Percentiles rank a stretch among this genome's conserved stretches.
Evolutionary conservation across 2,329 filamentous ascomycete genomes (phyloP).

Genomic region (Ceratocystis harringtonii): DNA sequence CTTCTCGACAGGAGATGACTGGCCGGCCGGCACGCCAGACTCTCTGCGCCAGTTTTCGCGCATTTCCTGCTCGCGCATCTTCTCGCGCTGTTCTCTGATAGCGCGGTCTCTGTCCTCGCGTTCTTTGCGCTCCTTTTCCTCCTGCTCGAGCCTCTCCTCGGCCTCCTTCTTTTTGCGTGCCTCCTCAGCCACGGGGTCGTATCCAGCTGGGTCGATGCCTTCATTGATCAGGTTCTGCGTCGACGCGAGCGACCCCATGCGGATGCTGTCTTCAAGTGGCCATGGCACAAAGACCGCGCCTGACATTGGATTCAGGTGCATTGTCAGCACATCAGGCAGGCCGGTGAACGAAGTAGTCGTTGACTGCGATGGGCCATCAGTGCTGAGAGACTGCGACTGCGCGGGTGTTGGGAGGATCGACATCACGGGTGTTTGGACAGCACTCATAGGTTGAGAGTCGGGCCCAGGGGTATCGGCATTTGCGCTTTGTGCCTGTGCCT

Average conservation of each 20-base stretch:
- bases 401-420: constrained; percentile 18
- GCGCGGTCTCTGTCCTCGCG: constrained; percentile 32
- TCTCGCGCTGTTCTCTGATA: constrained; percentile 28
- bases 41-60: constrained; percentile 28
- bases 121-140: constrained; percentile 34
- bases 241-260: constrained; percentile 49
- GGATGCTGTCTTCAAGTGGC: constrained; percentile 57
- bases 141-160: constrained; percentile 32
- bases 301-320: constrained; percentile 40
- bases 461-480: constrained; percentile 24
- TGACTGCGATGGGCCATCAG: constrained; percentile 22
- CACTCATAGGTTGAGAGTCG: constrained; percentile 25
- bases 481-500: constrained; percentile 21
- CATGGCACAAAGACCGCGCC: constrained; percentile 57
- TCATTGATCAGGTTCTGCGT: constrained; percentile 47
- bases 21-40: constrained; percentile 23
- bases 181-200: constrained; percentile 42
- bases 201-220: constrained; percentile 45
- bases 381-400: constrained; percentile 20
- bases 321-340: constrained; percentile 35
- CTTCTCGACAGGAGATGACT: constrained; percentile 26
- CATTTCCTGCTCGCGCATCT: constrained; percentile 29
- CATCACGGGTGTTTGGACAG: constrained; percentile 20
- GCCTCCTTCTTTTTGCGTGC: constrained; percentile 36
- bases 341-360: constrained; percentile 25